These are phyloP conservation scores for Ascochyta rabiei DNA, from an alignment of 2,329 filamentous ascomycete species.

Conservation along the genomic window DNA sequence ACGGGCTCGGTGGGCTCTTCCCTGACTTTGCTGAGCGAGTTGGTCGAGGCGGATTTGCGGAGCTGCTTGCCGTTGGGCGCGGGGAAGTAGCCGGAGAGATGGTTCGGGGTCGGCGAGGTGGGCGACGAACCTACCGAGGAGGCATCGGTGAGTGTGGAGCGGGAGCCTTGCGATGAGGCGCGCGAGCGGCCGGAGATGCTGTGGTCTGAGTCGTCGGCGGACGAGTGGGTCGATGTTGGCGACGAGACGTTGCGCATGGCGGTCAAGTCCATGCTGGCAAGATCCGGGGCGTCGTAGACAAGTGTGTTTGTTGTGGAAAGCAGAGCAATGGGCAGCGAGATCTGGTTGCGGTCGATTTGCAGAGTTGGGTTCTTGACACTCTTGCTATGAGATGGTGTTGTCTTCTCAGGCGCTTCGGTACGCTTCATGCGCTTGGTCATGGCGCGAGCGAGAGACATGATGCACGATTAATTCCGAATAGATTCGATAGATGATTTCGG, in stretches of 20 bases:
- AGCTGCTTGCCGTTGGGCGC: constrained; percentile 53
- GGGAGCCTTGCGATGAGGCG: constrained; percentile 59
- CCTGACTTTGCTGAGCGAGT: constrained; percentile 36
- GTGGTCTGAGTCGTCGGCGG: constrained; percentile 75
- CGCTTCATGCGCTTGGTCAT: constrained; percentile 73
- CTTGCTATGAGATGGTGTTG: constrained; percentile 47
- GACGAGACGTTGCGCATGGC: constrained; percentile 45
- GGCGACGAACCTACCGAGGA: constrained; percentile 57
- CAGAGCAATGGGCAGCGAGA: constrained; percentile 85
- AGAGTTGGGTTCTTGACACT: constrained; percentile 54
- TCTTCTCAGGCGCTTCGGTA: constrained; percentile 49
- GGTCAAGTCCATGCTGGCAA: constrained; percentile 54
- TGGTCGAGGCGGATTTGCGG: constrained; percentile 49
- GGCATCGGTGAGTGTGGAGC: constrained; percentile 71
- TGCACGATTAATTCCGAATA: constrained; percentile 42
- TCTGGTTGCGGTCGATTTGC: constrained; percentile 69
- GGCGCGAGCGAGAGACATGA: constrained; percentile 69
- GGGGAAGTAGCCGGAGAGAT: constrained; percentile 64
- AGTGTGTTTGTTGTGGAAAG: constrained; percentile 96
- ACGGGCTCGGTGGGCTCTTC: constrained; percentile 50
- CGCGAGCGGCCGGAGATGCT: constrained; percentile 57
- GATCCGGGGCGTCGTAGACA: constrained; percentile 90
- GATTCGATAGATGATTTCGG: constrained; percentile 36
- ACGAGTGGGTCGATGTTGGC: constrained; percentile 62
- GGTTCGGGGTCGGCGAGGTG: constrained; percentile 61